Evolutionary conservation across 306 rosid genomes (phyloP).

Genomic region (Trifolium dubium): DNA sequence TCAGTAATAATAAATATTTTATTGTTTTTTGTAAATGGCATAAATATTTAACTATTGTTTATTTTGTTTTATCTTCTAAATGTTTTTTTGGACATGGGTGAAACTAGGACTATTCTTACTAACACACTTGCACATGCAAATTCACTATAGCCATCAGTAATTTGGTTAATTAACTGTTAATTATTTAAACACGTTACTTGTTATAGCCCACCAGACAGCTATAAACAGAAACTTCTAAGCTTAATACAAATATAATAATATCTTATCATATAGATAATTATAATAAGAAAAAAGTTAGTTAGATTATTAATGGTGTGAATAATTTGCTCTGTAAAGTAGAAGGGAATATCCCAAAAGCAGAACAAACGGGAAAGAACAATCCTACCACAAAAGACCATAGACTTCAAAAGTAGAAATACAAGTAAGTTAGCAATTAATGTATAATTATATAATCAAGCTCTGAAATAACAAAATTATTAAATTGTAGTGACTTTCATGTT

Average conservation of each 20-base stretch:
- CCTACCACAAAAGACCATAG: slow-evolving; percentile 61
- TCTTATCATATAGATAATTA: neutral
- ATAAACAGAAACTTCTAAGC: slow-evolving; percentile 18
- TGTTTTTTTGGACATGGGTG: neutral
- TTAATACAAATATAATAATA: slow-evolving; percentile 6
- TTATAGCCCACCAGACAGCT: slow-evolving; percentile 11
- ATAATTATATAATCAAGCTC: slow-evolving; percentile 33
- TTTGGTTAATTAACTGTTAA: slow-evolving; percentile 27
- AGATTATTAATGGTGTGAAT: slow-evolving; percentile 7
- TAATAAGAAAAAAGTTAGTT: neutral
- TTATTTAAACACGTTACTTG: slow-evolving; percentile 16
- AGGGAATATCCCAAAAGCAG: slow-evolving; percentile 70
- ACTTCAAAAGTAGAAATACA: slow-evolving; percentile 21
- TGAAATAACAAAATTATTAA: slow-evolving; percentile 35
- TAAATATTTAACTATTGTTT: neutral
- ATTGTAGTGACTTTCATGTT: slow-evolving; percentile 34
- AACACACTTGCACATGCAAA: slow-evolving; percentile 25
- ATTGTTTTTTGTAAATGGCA: no score
- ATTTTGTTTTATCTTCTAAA: neutral
- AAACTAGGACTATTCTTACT: neutral
- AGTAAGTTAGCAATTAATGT: slow-evolving; percentile 39
- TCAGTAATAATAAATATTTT: neutral
- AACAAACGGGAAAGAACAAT: slow-evolving; percentile 65
- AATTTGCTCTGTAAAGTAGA: slow-evolving; percentile 54
- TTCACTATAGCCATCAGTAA: slow-evolving; percentile 16